phyloP scores from a whole-genome alignment of 2,329 filamentous ascomycete genomes.

The Capronia epimyces region DNA sequence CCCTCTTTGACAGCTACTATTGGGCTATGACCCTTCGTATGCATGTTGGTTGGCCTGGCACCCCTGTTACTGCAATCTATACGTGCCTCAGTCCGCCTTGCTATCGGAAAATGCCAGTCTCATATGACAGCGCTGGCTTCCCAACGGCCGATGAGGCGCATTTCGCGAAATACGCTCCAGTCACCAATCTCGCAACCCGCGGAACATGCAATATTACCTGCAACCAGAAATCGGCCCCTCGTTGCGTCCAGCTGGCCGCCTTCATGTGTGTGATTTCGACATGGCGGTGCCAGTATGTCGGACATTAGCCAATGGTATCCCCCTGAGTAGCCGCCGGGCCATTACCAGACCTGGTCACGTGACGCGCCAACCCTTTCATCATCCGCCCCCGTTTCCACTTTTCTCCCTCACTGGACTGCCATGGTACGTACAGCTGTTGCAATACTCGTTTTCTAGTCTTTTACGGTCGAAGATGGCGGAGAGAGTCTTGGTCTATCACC shows the following conservation, averaged over 20 bases:
- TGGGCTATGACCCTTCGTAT: neutral
- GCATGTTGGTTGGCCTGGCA: neutral
- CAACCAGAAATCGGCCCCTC: neutral
- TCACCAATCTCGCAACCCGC: neutral
- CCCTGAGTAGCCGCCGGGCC: neutral
- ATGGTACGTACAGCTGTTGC: neutral
- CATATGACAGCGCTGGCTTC: neutral
- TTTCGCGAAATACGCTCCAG: neutral
- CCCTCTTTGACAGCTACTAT: neutral
- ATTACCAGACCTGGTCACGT: neutral
- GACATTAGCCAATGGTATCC: neutral
- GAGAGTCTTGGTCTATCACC: neutral
- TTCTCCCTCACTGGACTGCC: neutral
- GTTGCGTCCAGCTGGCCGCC: neutral
- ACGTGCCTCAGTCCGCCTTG: conserved; percentile 2
- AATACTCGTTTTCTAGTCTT: neutral
- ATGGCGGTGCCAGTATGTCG: neutral
- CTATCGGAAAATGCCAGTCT: neutral
- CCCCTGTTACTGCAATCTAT: neutral
- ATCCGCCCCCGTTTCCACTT: neutral
- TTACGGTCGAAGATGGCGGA: neutral
- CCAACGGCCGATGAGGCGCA: neutral
- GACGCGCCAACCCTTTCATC: neutral
- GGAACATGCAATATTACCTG: conserved; percentile 2
- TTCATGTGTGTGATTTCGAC: neutral